Evolutionary conservation across 768 basidiomycete genomes (phyloP), one percentile per base, ranked within the genome.

Genomic region (Epithele typhae): DNA sequence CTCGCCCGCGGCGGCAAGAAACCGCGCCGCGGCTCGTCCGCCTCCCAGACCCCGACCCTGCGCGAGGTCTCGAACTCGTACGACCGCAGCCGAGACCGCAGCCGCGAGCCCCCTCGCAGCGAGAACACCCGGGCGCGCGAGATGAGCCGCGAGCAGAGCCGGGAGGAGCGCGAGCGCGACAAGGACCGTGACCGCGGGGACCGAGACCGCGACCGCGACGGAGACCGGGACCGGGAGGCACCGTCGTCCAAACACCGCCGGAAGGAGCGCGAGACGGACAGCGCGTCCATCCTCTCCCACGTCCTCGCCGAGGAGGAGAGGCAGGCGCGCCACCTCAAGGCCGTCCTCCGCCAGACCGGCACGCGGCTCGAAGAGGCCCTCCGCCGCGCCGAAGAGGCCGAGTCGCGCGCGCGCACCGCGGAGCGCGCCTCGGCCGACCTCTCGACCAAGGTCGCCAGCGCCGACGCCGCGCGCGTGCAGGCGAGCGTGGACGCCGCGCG

Each of bases 281-380:
- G 55, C 19, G 36, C 54, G 38, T 59, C 53, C 38, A 57, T 68
- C 39, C 58, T 68, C 30, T 61, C 59, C 18, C 54, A 77, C 11
- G 68, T 74, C 22, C 64, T 75, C 22, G 70, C 75, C 52, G 59
- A 82, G 48, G 79, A 82, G 60, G 79, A 82, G 59, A 71, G 73
- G 44, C 77, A 80, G 54, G 68, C 70, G n/a, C 69, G 70, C 45
- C 71, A 74, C 46, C 69, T 82, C 50, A 82, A 80, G 59, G 67
- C 70, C 23, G 57, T 78, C 21, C 70, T 84, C 19, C 69, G 73
- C 43, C 64, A 62, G 37, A 72, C 81, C 4, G 71, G 72, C 17
- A 77, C 79, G 43, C 70, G 73, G 39, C 67, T 86, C 32, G 77
- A 82, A 56, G 65, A 71, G 38, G 81, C 82, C 65, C 75, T 71